phyloP scores from a whole-genome alignment of 164 flowering plant species.

The Piper longum region DNA sequence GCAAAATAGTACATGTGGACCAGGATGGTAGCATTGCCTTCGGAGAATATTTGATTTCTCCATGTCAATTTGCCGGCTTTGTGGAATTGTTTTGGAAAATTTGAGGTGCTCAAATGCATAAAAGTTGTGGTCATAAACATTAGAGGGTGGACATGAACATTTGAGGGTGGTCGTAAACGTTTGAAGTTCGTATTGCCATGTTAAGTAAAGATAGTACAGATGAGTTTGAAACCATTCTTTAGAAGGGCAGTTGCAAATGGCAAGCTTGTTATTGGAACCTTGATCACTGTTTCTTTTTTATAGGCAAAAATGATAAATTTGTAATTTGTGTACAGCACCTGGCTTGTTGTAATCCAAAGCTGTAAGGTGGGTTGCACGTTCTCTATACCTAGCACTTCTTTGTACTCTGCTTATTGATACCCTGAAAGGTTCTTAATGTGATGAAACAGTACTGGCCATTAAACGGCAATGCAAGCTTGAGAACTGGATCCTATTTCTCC shows the following conservation, averaged over 20 bases:
- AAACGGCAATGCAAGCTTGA: no score
- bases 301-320: slow-evolving; percentile 5
- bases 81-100: background rate
- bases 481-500: no score
- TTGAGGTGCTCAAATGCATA: background rate
- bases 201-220: background rate
- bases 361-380: slow-evolving; percentile 4
- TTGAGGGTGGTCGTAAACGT: background rate
- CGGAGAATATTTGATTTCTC: background rate
- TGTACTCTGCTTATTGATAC: background rate
- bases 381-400: background rate
- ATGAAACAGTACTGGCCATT: no score
- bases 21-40: background rate
- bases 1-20: background rate
- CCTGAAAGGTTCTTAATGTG: no score
- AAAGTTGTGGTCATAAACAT: background rate
- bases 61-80: background rate
- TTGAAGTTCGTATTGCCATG: no score
- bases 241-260: background rate
- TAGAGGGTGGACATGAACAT: background rate
- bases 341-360: slow-evolving; percentile 10
- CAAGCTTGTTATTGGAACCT: background rate
- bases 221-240: slow-evolving; percentile 6
- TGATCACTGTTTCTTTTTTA: background rate
- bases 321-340: slow-evolving; percentile 32